Conservation (phyloP, 441 rosid genomes). For the Corymbia citriodora region DNA sequence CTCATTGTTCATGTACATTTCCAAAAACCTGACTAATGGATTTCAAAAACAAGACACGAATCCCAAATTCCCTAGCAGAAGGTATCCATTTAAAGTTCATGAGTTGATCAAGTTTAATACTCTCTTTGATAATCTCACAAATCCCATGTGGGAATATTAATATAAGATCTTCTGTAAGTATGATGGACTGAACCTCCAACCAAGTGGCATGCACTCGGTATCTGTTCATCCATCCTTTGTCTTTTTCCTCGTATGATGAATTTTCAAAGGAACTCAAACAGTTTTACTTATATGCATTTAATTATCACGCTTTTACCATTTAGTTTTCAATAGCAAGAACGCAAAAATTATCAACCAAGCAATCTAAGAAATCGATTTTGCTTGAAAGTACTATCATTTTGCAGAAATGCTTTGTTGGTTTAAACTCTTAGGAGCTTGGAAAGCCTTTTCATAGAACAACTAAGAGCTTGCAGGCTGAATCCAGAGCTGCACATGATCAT, state of each 20-base stretch:
- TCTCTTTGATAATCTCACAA: neutral
- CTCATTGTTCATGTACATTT: too few relatives aligned
- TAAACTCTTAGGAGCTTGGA: too few relatives aligned
- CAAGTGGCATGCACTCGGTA: neutral
- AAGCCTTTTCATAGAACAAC: too few relatives aligned
- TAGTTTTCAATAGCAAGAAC: neutral
- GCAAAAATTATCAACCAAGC: neutral
- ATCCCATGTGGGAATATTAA: neutral
- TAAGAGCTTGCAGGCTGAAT: too few relatives aligned
- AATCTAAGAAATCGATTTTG: neutral
- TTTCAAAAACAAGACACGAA: too few relatives aligned
- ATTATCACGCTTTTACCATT: neutral
- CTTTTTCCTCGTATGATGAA: neutral
- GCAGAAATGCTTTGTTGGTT: too few relatives aligned
- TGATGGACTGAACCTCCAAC: neutral
- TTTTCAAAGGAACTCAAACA: too few relatives aligned
- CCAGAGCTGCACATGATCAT: too few relatives aligned
- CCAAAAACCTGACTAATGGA: too few relatives aligned
- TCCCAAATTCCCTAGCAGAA: neutral
- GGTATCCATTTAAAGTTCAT: accelerated
- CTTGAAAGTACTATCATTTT: neutral
- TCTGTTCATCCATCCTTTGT: neutral
- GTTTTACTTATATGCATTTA: neutral
- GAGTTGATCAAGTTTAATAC: neutral
- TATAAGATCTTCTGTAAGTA: too few relatives aligned